Conservation (phyloP, 2,329 filamentous ascomycete genomes). For the Pseudogymnoascus sp. region DNA sequence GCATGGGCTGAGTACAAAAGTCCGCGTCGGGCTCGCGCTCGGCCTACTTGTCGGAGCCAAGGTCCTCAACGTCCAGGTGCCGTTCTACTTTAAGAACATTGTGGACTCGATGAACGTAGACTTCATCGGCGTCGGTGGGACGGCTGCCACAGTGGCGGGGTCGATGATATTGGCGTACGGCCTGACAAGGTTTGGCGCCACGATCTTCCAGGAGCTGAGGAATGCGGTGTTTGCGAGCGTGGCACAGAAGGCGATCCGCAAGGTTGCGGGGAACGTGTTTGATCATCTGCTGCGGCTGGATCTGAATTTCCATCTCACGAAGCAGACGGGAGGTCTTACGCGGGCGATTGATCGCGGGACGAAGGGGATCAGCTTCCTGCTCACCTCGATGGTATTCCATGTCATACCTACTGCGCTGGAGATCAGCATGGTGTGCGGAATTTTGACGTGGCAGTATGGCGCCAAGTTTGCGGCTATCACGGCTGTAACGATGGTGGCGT, state of each 20-base stretch:
- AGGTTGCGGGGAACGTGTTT: slow-evolving; percentile 87
- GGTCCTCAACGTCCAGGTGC: slow-evolving; percentile 93
- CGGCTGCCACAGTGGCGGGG: slow-evolving; percentile 80
- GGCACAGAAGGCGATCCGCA: slow-evolving; percentile 90
- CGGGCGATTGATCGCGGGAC: slow-evolving; percentile 93
- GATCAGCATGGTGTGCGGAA: slow-evolving; percentile 92
- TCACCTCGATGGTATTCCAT: slow-evolving; percentile 98
- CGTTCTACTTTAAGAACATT: slow-evolving; percentile 98
- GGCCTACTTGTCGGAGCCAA: slow-evolving; percentile 81
- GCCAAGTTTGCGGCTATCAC: slow-evolving; percentile 88
- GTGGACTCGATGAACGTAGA: slow-evolving; percentile 98
- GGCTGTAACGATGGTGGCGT: slow-evolving; percentile 81
- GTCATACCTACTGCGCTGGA: slow-evolving; percentile 89
- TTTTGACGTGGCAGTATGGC: slow-evolving; percentile 93
- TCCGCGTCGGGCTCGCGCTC: slow-evolving; percentile 80
- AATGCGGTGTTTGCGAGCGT: slow-evolving; percentile 97
- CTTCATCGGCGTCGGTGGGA: slow-evolving; percentile 77
- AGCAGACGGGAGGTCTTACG: slow-evolving; percentile 91
- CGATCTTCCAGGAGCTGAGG: slow-evolving; percentile 83
- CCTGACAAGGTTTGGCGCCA: slow-evolving; percentile 77
- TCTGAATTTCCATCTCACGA: slow-evolving; percentile 85
- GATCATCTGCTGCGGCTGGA: slow-evolving; percentile 83
- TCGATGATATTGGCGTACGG: slow-evolving; percentile 93
- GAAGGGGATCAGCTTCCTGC: slow-evolving; percentile 93
- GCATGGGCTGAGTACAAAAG: slow-evolving; percentile 72